These are phyloP conservation scores for Leccinum fallax DNA, from an alignment of 1,284 basidiomycete species.

Conservation along the genomic window DNA sequence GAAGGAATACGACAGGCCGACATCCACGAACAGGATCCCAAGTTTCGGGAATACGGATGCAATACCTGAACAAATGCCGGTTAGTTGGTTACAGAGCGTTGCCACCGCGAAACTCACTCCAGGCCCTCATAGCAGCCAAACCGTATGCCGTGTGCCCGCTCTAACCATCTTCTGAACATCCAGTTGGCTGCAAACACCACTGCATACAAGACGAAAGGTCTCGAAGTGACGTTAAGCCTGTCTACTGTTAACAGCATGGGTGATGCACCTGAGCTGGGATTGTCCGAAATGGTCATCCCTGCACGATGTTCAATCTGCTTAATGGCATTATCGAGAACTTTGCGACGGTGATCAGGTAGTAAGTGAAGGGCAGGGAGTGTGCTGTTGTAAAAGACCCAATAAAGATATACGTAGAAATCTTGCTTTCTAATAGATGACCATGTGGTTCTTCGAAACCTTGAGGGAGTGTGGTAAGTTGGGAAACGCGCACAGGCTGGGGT, in stretches of 20 bases:
- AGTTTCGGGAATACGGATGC: constrained; percentile 66
- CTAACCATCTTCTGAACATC: constrained; percentile 47
- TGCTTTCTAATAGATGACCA: constrained; percentile 72
- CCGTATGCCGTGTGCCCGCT: constrained; percentile 50
- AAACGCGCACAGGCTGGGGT: neutral
- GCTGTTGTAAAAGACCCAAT: constrained; percentile 82
- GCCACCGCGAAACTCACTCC: constrained; percentile 52
- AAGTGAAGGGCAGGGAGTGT: constrained; percentile 54
- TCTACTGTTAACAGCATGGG: constrained; percentile 82
- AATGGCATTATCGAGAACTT: constrained; percentile 60
- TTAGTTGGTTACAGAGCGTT: neutral
- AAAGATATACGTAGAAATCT: constrained; percentile 77
- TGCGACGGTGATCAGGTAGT: constrained; percentile 47
- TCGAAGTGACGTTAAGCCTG: constrained; percentile 64
- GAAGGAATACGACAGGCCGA: constrained; percentile 81
- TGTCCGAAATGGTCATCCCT: constrained; percentile 65
- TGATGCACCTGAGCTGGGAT: constrained; percentile 55
- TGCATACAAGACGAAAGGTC: constrained; percentile 77
- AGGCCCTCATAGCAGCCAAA: constrained; percentile 56
- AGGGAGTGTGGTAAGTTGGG: constrained; percentile 10
- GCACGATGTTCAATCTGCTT: constrained; percentile 72
- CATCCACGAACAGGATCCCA: constrained; percentile 61
- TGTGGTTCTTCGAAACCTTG: constrained; percentile 70
- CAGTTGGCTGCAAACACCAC: constrained; percentile 59
- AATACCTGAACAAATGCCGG: constrained; percentile 52